Evolutionary conservation across 768 basidiomycete species (phyloP), one percentile per base, ranked within the genome.

Genomic region (Candolleomyces eurysporus): DNA sequence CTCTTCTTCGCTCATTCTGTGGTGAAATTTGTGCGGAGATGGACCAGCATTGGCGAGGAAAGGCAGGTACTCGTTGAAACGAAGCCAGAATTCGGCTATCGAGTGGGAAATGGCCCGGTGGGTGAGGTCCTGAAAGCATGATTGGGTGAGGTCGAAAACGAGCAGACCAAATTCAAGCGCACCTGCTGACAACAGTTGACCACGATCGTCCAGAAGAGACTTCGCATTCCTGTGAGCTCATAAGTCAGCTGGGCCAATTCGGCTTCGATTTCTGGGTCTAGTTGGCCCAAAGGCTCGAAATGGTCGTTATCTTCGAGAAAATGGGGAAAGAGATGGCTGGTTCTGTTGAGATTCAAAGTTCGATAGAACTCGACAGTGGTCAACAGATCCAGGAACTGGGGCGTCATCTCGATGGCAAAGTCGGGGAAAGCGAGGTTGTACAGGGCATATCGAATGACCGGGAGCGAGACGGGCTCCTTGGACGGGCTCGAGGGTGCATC

Each of bases 31-130:
- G 14, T 65, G 68, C 22, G 69, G 67, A 9, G 70, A 68, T 46
- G 61, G 58, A 42, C 53, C 50, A 22, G 45, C 51, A 49, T 48
- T 39, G 45, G 57, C 3, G 16, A 75, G 63, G 49, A 70, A 67
- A 10, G 74, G 76, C 57, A 78, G 75, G 65, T 81, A 82, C 65
- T 79, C 74, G 48, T 79, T 74, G 63, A 78, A 78, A 7, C 73
- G 73, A 43, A 75, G 60, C 67, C 75, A 72, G 59, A 77, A 76
- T 39, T 75, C 69, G 6, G 71, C 61, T 57, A 76, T 67, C 17
- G 72, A 75, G 21, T 8, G 32, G 13, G 10, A 16, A 32, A 11
- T 40, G 9, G 39, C 30, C 13, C 55, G 16, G 32, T 54, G 53
- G 19, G 19, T 50, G 4, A 56, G 40, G 17, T 56, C 32, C 54